phyloP scores from a whole-genome alignment of 495 filamentous ascomycete species.

The Penicillium canescens region DNA sequence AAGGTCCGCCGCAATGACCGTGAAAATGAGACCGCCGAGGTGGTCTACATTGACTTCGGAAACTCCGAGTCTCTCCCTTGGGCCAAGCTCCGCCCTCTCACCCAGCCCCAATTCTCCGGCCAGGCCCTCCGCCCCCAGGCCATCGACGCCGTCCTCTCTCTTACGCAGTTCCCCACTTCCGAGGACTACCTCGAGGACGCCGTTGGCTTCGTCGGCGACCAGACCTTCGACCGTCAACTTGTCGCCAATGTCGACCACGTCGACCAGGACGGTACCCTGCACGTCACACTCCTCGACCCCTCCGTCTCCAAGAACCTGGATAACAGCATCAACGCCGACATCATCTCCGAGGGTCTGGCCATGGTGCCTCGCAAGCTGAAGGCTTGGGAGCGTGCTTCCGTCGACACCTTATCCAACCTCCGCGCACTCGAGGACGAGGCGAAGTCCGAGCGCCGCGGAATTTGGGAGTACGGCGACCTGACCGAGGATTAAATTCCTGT shows the following conservation, averaged over 20 bases:
- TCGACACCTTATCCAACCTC: conserved; percentile 65
- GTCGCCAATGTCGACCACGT: conserved; percentile 90
- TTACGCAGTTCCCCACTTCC: conserved; percentile 78
- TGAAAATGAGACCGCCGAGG: conserved; percentile 79
- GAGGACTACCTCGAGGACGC: conserved; percentile 80
- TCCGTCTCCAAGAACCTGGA: conserved; percentile 56
- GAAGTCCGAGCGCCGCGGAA: conserved; percentile 73
- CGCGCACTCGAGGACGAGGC: conserved; percentile 70
- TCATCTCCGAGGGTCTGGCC: conserved; percentile 79
- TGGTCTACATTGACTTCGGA: conserved; percentile 94
- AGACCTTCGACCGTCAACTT: conserved; percentile 66
- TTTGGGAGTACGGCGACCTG: conserved; percentile 98
- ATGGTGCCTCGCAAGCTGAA: conserved; percentile 89
- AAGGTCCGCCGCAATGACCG: conserved; percentile 90
- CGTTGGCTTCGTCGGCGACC: conserved; percentile 65
- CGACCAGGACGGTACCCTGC: conserved; percentile 70
- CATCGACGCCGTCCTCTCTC: conserved; percentile 81
- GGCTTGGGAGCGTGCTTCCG: conserved; percentile 79
- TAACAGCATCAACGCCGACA: conserved; percentile 82
- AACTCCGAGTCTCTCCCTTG: conserved; percentile 88
- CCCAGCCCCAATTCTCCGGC: conserved; percentile 71
- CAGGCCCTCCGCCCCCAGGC: conserved; percentile 86
- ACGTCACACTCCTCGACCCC: conserved; percentile 85
- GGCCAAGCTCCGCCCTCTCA: conserved; percentile 75
- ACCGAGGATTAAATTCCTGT: conserved; percentile 68